Evolutionary conservation across 768 basidiomycete genomes (phyloP), one percentile per base, ranked within the genome.

Genomic region (Agrocybe chaxingu): DNA sequence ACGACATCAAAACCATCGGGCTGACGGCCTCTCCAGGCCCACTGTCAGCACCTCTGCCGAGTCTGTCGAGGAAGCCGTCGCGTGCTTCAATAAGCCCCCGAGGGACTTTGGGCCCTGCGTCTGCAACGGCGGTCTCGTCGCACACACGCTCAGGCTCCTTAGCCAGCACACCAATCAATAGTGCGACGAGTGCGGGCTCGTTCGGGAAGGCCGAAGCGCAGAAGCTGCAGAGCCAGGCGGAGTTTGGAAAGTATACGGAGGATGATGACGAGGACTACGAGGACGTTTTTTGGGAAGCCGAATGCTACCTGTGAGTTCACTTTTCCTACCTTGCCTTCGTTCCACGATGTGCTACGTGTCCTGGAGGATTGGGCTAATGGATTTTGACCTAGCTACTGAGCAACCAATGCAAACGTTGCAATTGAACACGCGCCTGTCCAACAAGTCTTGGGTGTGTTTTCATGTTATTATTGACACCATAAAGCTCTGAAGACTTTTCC

Each of bases 251-350:
- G 64, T 97, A 96, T 66, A 74, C 89, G 5, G 93, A 96, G 67
- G 84, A 82, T 7, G 80, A 79, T 42, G 91, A 97, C 24, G 89
- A 98, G 61, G 92, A 98, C 63, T 98, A 97, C 60, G 92, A 96
- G 42, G 96, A 97, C 65, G 85, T 98, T 8, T 96, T 96, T 98
- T 66, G 92, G 82, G 52, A 91, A 89, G 66, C 76, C 74, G 13
- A 87, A 79, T 54, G 80, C 81, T 19, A 74, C 78, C 8, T 72
- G 89, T 89, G 54, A 66, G 87, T 72, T 45, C 9, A 42, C 34
- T 30, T 51, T 46, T 18, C 35, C 40, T 24, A 41, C 34, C 31
- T 36, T 8, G n/a, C 32, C 8, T 12, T 37, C 37, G 29, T 11
- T 30, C 31, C n/a, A 7, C 43, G 41, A 8, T 40, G 29, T 16